Evolutionary conservation across 2,329 filamentous ascomycete genomes (phyloP), one percentile per base, ranked within the genome.

Genomic region (Penicillium nordicum): DNA sequence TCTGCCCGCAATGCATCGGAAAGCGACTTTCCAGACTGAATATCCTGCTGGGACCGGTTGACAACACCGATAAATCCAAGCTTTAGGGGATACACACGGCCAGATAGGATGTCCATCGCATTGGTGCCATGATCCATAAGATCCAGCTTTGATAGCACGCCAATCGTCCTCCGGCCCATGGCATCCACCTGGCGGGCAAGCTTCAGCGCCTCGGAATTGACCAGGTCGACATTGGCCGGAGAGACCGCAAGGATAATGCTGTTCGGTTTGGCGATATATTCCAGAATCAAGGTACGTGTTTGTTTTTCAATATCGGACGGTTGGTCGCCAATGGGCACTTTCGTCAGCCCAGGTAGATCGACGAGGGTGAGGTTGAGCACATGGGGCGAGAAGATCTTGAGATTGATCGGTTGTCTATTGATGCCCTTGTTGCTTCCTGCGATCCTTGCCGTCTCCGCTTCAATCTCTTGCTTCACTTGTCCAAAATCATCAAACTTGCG

Each of bases 121-220:
- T 99, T 97, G 55, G 94, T 99, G 61, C 94, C 94, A 70, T 99
- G 93, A 70, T 99, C 94, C 94, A 99, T 99, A 56, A 99, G 80
- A 73, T 99, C 94, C 62, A 99, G 81, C 78, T 99, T 99, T 58
- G 94, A 97, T 58, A 99, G 82, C 55, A 99, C 93, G 69, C 94
- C 94, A 70, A 99, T 97, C 21, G 94, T 99, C 72, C 94, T 86
- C 74, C 90, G 87, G 61, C 94, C 94, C 74, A 96, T 87, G 2
- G 94, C 89, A 75, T 99, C 94, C 53, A 99, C 94, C 85, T 99
- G 91, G 51, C 94, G 88, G 58, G 94, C 94, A 59, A 99, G 87
- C 77, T 99, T 99, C 67, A 99, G 79, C 8, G 94, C 92, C 75
- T 99, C 94, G 8, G 94, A 99, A 76, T 99, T 99, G 72, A 97